Base-by-base conservation (phyloP, 768 basidiomycete genomes). In the Pleurotus pulmonarius region DNA sequence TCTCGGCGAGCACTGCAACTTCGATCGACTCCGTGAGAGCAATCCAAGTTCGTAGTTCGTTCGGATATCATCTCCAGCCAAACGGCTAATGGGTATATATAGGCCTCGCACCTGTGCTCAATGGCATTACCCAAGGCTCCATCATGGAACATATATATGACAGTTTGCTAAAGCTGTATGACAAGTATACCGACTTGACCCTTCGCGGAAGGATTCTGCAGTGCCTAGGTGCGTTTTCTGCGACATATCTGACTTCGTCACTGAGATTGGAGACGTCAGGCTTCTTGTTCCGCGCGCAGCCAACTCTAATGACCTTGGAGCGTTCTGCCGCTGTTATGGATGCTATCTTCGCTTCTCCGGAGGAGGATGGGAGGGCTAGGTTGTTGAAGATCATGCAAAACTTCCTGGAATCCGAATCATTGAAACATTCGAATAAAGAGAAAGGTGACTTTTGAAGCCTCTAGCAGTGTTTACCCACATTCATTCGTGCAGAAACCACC, bases 211-310 rank as follows among this genome's bases (percentile, higher is more conserved):
- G 90, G 26, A 79, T 91, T 18, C 67, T 97, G 55, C 90, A 92
- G 62, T 96, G 94, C 65, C 73, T 98, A 25, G 96, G 94, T 93
- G 59, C 26, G 80, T 64, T 44, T 16, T 11, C 13, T 45, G 34
- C 26, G 37, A 34, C 9, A n/a, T 8, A 34, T 34, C 4, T 34
- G 7, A 34, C 29, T 34, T 34, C 29, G 29, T 34, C 3, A 34
- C 8, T 34, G 29, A 34, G 9, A 34, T 34, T 3, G 1, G 1
- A 29, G 29, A 51, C 26, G 13, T 34, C 59, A 93, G 94, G 96
- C 9, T 97, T 91, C 69, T 72, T 99, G 4, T 98, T 94, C 74
- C 87, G 93, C 22, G 87, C 94, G 4, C 90, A 95, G 62, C 96
- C 97, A 2, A 88, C 88, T 0, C 72, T 98, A 57, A 94, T 99